Evolutionary conservation across 139 green algal species (phyloP).

Genomic region (Coelastrella sp.): DNA sequence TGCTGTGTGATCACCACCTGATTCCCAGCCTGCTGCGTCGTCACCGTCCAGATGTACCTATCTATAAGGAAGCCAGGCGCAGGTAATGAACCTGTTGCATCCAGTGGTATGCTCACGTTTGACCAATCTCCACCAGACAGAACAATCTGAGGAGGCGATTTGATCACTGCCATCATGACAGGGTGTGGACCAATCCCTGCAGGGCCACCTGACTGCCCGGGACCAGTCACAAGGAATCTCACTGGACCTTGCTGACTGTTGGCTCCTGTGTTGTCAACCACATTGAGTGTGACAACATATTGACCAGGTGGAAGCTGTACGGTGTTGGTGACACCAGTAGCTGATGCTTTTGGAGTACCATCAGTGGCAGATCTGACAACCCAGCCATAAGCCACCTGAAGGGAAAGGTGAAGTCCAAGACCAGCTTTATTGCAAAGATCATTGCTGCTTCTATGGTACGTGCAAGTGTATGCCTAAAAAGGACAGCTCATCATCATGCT

Average conservation of each 20-base stretch:
- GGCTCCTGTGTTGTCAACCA: constrained; percentile 31
- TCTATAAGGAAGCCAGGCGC: background rate
- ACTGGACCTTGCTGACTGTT: constrained; percentile 1
- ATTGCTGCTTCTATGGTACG: too few relatives aligned
- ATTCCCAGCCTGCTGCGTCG: background rate
- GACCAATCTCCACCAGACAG: background rate
- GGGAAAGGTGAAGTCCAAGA: too few relatives aligned
- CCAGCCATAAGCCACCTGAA: constrained; percentile 37
- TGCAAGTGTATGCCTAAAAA: too few relatives aligned
- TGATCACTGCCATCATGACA: constrained; percentile 32
- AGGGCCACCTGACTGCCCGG: background rate
- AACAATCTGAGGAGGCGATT: background rate
- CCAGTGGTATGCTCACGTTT: constrained; percentile 13
- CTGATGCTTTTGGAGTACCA: constrained; percentile 22
- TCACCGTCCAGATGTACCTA: constrained; percentile 31
- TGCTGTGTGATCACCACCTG: background rate
- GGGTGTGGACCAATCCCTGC: background rate
- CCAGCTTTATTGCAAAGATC: too few relatives aligned
- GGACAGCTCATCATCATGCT: too few relatives aligned
- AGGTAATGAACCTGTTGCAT: constrained; percentile 20
- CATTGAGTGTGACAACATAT: constrained; percentile 31
- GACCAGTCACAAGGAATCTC: background rate
- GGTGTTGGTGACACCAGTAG: background rate
- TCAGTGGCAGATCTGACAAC: constrained; percentile 27
- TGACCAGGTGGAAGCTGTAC: constrained; percentile 10